These are phyloP conservation scores for Kwoniella dejecticola DNA, from an alignment of 768 basidiomycete genomes.

Conservation along the genomic window DNA sequence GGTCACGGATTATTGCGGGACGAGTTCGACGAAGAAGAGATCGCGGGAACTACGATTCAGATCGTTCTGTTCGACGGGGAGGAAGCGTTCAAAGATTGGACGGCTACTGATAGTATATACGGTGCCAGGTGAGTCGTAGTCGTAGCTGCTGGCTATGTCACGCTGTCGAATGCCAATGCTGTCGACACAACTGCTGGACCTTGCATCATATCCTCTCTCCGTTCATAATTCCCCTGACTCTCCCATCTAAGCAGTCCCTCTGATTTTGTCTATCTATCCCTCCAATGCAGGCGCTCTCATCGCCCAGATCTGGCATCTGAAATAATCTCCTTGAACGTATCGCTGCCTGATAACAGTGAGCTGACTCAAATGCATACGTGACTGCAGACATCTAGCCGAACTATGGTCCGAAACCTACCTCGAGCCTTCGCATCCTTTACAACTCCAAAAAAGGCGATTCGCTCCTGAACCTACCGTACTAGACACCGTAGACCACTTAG, in stretches of 20 bases:
- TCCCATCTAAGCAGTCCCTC: no score
- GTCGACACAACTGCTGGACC: no score
- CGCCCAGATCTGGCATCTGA: no score
- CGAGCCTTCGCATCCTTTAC: slow-evolving; percentile 61
- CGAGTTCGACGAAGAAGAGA: slow-evolving; percentile 64
- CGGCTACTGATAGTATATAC: slow-evolving; percentile 84
- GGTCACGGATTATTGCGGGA: slow-evolving; percentile 62
- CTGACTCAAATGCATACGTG: neutral
- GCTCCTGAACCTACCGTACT: slow-evolving; percentile 66
- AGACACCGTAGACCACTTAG: slow-evolving; percentile 79
- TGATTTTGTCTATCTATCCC: no score
- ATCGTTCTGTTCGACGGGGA: slow-evolving; percentile 97
- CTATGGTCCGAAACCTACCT: slow-evolving; percentile 76
- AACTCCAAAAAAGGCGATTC: slow-evolving; percentile 42
- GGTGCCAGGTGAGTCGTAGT: slow-evolving; percentile 74
- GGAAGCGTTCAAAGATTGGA: slow-evolving; percentile 92
- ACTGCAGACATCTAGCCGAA: slow-evolving; percentile 76
- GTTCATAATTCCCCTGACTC: no score
- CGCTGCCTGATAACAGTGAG: no score
- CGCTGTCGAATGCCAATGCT: neutral
- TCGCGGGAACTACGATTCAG: slow-evolving; percentile 81
- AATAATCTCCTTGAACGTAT: no score
- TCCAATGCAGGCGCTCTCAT: no score
- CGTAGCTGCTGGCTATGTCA: neutral
- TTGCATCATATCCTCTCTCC: no score